Evolutionary conservation across 208 protist genomes (phyloP).

Genomic region (Trypanosoma brucei): DNA sequence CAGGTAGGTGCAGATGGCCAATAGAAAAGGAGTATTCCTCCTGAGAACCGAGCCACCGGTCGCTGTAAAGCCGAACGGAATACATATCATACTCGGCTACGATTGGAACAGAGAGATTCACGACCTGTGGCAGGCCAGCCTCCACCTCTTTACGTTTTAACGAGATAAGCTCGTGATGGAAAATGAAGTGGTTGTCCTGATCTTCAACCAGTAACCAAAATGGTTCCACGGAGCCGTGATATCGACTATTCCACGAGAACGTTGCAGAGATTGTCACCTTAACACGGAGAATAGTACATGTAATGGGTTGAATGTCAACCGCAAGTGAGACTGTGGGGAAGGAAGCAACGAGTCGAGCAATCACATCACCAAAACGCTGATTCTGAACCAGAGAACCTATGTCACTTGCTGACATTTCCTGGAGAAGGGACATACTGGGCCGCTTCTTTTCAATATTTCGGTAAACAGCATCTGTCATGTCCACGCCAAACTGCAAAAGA

Average conservation of each 20-base stretch:
- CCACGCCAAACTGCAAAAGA: slow-evolving; percentile 79
- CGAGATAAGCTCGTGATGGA: slow-evolving; percentile 77
- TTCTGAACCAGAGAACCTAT: slow-evolving; percentile 88
- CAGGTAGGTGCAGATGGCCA: slow-evolving; percentile 93
- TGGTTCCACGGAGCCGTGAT: slow-evolving; percentile 91
- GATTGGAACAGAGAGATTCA: slow-evolving; percentile 96
- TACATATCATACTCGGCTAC: slow-evolving; percentile 97
- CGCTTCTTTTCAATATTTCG: slow-evolving; percentile 64
- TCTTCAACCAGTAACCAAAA: slow-evolving; percentile 98
- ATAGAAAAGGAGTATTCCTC: slow-evolving; percentile 91
- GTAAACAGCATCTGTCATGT: slow-evolving; percentile 77
- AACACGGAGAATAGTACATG: slow-evolving; percentile 93
- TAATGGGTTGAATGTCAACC: slow-evolving; percentile 96
- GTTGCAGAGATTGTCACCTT: slow-evolving; percentile 83
- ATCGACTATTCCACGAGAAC: slow-evolving; percentile 93
- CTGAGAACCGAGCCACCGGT: slow-evolving; percentile 92
- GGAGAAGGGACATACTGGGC: slow-evolving; percentile 73
- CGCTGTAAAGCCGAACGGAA: slow-evolving; percentile 92
- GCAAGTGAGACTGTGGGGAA: slow-evolving; percentile 91
- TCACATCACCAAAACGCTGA: slow-evolving; percentile 68
- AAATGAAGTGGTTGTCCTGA: slow-evolving; percentile 93
- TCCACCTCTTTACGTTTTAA: slow-evolving; percentile 86
- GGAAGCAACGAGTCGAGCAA: slow-evolving; percentile 71
- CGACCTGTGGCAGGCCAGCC: slow-evolving; percentile 61
- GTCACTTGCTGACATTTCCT: slow-evolving; percentile 73